Percentiles rank a stretch among this genome's conserved stretches.
phyloP scores from a whole-genome alignment of 345 rosid species.

The Eutrema yunnanense region DNA sequence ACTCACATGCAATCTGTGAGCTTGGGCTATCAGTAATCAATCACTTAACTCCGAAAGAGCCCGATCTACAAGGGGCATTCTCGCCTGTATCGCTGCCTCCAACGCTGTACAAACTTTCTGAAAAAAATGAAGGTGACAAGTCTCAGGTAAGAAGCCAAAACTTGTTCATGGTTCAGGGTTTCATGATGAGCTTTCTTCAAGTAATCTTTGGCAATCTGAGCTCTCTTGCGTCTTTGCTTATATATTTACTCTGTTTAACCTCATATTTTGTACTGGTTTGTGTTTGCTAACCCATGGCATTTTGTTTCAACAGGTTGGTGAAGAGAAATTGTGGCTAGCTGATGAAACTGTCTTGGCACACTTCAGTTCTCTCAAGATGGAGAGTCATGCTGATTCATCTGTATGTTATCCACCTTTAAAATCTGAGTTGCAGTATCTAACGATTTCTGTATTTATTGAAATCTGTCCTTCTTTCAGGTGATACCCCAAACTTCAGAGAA shows the following conservation, averaged over 20 bases:
- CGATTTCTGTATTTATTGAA: conserved; percentile 12
- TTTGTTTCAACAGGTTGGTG: conserved; percentile 45
- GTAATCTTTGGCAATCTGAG: neutral
- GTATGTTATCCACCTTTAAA: conserved; percentile 39
- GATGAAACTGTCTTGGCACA: conserved; percentile 69
- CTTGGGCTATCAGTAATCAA: conserved; percentile 71
- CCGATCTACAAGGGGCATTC: conserved; percentile 33
- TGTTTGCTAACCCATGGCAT: conserved; percentile 13
- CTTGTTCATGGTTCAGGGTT: neutral
- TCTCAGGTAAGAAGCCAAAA: conserved; percentile 44
- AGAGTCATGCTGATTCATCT: conserved; percentile 36
- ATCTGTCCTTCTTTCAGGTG: conserved; percentile 39
- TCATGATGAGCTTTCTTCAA: neutral
- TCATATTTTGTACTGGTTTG: neutral
- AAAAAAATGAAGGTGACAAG: conserved; percentile 50
- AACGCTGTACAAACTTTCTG: conserved; percentile 54
- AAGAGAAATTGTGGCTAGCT: conserved; percentile 72
- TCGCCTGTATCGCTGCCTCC: conserved; percentile 55
- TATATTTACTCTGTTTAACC: neutral
- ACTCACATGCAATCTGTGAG: conserved; percentile 82
- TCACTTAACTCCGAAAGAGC: conserved; percentile 47
- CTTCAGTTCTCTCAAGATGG: conserved; percentile 63
- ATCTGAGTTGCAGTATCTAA: neutral
- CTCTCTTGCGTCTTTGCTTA: neutral
- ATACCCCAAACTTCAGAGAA: conserved; percentile 36